Base-by-base conservation (phyloP, 371 early-diverging fungal species). In the Syncephalastrum monosporum region DNA sequence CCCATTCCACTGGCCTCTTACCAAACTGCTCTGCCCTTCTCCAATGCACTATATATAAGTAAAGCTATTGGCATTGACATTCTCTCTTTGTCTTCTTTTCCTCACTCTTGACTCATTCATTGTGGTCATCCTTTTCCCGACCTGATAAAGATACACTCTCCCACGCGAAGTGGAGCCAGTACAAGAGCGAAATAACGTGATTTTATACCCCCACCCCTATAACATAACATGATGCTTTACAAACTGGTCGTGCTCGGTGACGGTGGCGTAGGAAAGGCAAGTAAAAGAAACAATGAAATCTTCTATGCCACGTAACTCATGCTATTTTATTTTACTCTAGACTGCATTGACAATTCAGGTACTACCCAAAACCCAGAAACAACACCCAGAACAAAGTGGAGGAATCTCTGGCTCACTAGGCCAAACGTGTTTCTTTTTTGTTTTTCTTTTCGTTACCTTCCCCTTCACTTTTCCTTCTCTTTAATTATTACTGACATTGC, bases 261-360 rank as follows among this genome's bases (percentile, higher is more conserved):
- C 53, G 64, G 64, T 52, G 64, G 64, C 53, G 64, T 64, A 25
- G 64, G 64, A 42, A 63, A 63, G 54, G 55, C 52, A 53, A 50
- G 54, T 23, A 33, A 33, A 33, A 33, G 10, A 10, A 33, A 33
- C 38, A 33, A 33, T 8, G 38, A 12, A 12, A 33, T 33, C 7
- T 33, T 33, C 6, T 33, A 33, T 21, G 24, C 50, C 58, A 44
- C 47, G 43, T 47, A 53, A 50, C 44, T 33, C 17, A 14, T 55
- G 12, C 16, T 51, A 43, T 47, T 27, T 29, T 52, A 13, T 51
- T 25, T 46, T 4, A 29, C 19, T 19, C 14, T 50, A 61, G 55
- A 61, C 61, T 44, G 61, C 61, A 10, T 50, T 61, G 42, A 61
- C 61, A 3, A 61, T 61, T n/a, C 61, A 61, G 61, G 61, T 61